Base-by-base conservation (phyloP, 306 rosid genomes). In the Lithocarpus polystachyus region DNA sequence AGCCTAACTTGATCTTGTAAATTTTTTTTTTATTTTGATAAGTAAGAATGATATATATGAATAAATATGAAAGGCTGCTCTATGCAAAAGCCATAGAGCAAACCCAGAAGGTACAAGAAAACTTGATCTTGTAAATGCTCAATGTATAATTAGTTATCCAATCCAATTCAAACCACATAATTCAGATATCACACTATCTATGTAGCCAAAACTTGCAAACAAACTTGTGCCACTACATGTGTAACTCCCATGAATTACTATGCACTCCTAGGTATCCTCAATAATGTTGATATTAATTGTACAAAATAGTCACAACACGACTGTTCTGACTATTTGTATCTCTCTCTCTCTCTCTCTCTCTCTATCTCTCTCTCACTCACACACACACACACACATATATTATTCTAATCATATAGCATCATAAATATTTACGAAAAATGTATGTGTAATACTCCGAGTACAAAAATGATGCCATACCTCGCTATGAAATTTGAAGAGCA, bases 401-500 rank as follows among this genome's bases (percentile, higher is more conserved):
- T 18, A 8, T 67, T 67, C 26, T 35, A 35, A 35, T 18, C 72
- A 2, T 19, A 67, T 35, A 35, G 52, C 6, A n/a, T 67, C 6
- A 62, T 15, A 62, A 28, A 62, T 19, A 26, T 13, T 15, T 68
- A 76, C 24, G 29, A 79, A 64, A 64, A 14, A 59, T 71, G 53
- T 15, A 56, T 76, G 71, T 45, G 60, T 29, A 31, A 40, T 59
- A 18, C 56, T 26, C 19, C 15, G 60, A 71, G 79, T 56, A 40
- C 11, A 71, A 67, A 59, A 64, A 82, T 15, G 15, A 29, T 29
- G 67, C 18, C 43, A n/a, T 82, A 84, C 98, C 97, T 91, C 53
- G 89, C 86, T 55, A 95, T 80, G 77, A 85, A 92, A 84, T 90
- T 90, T 45, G 90, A 84, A 74, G 82, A 77, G 81, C 79, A 72